Conservation (phyloP, 2,329 filamentous ascomycete genomes). For the Xylariaceae sp. region DNA sequence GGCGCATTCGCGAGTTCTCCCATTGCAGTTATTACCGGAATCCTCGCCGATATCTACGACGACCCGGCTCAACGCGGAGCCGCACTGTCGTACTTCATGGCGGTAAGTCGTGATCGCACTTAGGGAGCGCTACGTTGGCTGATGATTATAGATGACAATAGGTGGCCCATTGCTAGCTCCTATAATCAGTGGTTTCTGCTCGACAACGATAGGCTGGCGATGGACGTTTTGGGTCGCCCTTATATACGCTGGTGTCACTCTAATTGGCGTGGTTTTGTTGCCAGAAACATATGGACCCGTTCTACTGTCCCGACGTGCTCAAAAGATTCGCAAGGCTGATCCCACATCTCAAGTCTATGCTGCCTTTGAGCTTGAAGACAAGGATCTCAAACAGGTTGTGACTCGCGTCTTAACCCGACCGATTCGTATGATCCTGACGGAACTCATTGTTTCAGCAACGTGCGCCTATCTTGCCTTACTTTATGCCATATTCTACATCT, state of each 20-base stretch:
- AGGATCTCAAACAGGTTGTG: constrained; percentile 54
- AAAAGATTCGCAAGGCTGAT: constrained; percentile 51
- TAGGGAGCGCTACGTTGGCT: background rate
- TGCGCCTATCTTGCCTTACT: constrained; percentile 68
- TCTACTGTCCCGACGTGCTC: constrained; percentile 54
- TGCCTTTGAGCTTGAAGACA: constrained; percentile 59
- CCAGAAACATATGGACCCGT: constrained; percentile 62
- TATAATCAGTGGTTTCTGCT: constrained; percentile 60
- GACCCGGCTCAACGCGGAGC: constrained; percentile 53
- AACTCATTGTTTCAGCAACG: constrained; percentile 68
- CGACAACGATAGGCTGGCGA: constrained; percentile 58
- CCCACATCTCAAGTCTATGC: constrained; percentile 51
- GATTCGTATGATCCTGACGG: constrained; percentile 66
- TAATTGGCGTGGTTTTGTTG: constrained; percentile 55
- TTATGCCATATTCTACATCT: constrained; percentile 67
- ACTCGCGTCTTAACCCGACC: constrained; percentile 69
- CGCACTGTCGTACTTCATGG: constrained; percentile 62
- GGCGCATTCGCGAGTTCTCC: constrained; percentile 55
- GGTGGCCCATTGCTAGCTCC: constrained; percentile 65
- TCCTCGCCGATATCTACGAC: constrained; percentile 64
- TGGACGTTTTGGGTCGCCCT: constrained; percentile 69
- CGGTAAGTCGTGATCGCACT: constrained; percentile 36
- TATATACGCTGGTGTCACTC: constrained; percentile 61
- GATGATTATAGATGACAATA: constrained; percentile 49
- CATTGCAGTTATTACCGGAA: constrained; percentile 58